Percentiles rank a stretch among this genome's conserved stretches.
phyloP scores from a whole-genome alignment of 2,329 filamentous ascomycete genomes.

The Verruconis gallopava region DNA sequence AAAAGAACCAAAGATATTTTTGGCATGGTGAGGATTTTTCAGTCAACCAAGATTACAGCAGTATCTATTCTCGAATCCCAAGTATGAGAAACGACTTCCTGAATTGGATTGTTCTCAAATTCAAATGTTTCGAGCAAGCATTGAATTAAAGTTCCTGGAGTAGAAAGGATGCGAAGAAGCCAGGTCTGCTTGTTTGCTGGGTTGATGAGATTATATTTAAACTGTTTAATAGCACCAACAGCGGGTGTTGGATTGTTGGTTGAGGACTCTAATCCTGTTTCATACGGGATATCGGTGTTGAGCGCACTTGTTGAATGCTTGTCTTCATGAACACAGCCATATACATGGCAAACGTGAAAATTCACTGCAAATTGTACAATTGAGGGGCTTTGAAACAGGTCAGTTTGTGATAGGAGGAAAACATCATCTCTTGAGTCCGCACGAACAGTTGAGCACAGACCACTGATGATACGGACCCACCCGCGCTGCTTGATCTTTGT shows the following conservation, averaged over 20 bases:
- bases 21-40: neutral
- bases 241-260: neutral
- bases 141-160: neutral
- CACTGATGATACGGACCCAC: neutral
- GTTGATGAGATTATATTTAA: neutral
- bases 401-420: neutral
- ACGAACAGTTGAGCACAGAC: neutral
- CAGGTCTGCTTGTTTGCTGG: neutral
- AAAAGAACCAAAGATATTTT: neutral
- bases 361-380: neutral
- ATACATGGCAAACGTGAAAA: neutral
- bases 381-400: neutral
- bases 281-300: neutral
- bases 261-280: neutral
- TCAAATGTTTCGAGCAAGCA: neutral
- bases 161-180: neutral
- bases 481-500: neutral
- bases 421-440: neutral
- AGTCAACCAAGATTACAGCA: neutral
- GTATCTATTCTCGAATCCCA: neutral
- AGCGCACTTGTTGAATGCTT: neutral
- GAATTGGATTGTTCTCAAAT: neutral
- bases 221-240: neutral
- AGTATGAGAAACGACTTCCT: neutral
- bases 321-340: neutral